Evolutionary conservation across 2,329 filamentous ascomycete species (phyloP).

Genomic region (Sporothrix sp.): DNA sequence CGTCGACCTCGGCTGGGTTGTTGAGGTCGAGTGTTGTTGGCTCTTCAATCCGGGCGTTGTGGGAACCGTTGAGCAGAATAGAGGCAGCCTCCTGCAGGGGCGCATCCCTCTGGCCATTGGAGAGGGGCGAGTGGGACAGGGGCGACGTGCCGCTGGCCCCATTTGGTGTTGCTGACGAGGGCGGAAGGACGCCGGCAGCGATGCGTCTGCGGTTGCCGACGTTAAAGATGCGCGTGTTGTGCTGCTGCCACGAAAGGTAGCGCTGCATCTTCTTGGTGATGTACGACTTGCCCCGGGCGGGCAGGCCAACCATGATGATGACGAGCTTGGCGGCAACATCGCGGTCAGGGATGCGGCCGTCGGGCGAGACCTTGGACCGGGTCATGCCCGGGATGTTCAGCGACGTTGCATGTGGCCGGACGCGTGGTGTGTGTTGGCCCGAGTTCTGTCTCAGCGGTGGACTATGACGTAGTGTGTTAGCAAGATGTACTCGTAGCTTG

Average conservation of each 20-base stretch:
- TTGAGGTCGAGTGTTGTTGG: conserved; percentile 32
- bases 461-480: conserved; percentile 32
- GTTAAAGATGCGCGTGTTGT: conserved; percentile 94
- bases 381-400: conserved; percentile 96
- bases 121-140: conserved; percentile 14
- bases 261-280: conserved; percentile 96
- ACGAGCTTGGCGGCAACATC: conserved; percentile 95
- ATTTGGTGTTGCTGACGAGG: conserved; percentile 24
- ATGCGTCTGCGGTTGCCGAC: conserved; percentile 84
- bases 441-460: conserved; percentile 64
- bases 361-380: conserved; percentile 86
- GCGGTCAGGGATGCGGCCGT: conserved; percentile 84
- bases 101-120: conserved; percentile 25
- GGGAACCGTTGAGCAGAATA: conserved; percentile 47
- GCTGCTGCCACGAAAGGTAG: conserved; percentile 94
- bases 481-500: background rate
- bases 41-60: conserved; percentile 30
- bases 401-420: conserved; percentile 78
- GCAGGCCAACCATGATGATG: conserved; percentile 96
- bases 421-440: conserved; percentile 64
- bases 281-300: conserved; percentile 93
- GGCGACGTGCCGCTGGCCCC: conserved; percentile 14
- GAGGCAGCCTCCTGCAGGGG: conserved; percentile 45
- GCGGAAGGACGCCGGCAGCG: conserved; percentile 48
- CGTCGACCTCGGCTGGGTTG: background rate